Conservation (phyloP, 345 rosid species). For the Eucalyptus caleyi region DNA sequence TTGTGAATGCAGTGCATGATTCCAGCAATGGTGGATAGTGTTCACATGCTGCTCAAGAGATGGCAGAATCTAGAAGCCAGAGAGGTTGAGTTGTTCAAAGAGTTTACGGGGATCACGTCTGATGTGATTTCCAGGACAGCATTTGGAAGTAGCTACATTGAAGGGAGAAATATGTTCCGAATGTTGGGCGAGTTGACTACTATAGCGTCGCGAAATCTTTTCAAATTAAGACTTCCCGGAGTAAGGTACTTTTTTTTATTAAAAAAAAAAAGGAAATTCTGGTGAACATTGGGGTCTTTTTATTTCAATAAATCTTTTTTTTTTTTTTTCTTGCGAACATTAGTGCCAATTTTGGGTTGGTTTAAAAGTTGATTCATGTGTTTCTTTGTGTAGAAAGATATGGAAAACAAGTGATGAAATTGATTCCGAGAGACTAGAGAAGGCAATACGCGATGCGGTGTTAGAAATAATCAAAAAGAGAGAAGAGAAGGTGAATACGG, state of each 20-base stretch:
- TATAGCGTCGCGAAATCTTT: background rate
- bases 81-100: constrained; percentile 23
- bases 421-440: background rate
- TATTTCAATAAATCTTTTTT: background rate
- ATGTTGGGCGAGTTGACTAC: constrained; percentile 2
- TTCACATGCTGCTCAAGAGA: constrained; percentile 25
- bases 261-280: too few relatives aligned
- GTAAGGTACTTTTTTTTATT: background rate
- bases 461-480: constrained; percentile 1
- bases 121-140: constrained; percentile 37
- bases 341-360: background rate
- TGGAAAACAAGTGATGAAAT: constrained; percentile 8
- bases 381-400: background rate
- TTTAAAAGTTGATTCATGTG: background rate
- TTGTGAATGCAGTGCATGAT: constrained; percentile 4
- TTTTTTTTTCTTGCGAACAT: background rate
- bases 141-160: constrained; percentile 29
- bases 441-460: background rate
- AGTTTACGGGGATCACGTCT: constrained; percentile 20
- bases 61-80: constrained; percentile 15
- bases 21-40: constrained; percentile 20
- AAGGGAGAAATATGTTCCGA: constrained; percentile 25
- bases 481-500: background rate
- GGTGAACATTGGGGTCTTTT: background rate
- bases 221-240: constrained; percentile 5